Base-by-base conservation (phyloP, 352 stramenopile genomes). In the Globisporangium splendens region DNA sequence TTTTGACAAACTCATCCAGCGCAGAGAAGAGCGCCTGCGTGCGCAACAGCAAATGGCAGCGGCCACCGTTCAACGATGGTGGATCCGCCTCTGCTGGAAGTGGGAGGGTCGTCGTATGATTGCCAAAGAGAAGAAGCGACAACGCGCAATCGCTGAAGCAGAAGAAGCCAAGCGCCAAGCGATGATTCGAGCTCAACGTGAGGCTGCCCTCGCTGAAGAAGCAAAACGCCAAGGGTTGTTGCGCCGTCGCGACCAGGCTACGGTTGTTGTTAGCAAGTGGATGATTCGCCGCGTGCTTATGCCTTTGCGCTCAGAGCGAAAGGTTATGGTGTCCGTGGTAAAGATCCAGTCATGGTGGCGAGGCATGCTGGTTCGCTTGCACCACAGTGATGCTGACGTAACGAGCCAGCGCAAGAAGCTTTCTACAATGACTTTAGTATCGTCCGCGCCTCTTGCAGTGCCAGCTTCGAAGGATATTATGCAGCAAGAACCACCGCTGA, bases 341-440 rank as follows among this genome's bases (percentile, higher is more conserved):
- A 70, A 64, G 14, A 24, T 94, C 0, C 84, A 94, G 53, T 66
- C 78, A 0, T 92, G 79, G 82, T 94, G 82, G 78, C 76, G 84
- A 42, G 84, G 84, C 13, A 77, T 71, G 50, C 44, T 78, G 3
- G 77, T 92, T 17, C 82, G 84, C 12, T 66, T 88, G 38, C 66
- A 79, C 35, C 61, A 79, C 18, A 72, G 68, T 21, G 70, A 56
- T 7, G 54, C 64, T 0, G 64, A 75, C 10, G 61, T 88, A 8
- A 85, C 64, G 5, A 59, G 55, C 35, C 75, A 88, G 31, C 77
- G 79, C 38, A 81, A 85, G 55, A 88, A 85, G 43, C 53, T 91
- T 1, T 68, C 68, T 18, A 63, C 56, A 0, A 88, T 88, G 73
- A 77, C 68, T 11, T 60, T 91, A 11, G 66, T 90, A 24, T 51